These are phyloP conservation scores for Gaeumannomyces sp. DNA, from an alignment of 2,329 filamentous ascomycete genomes.

Conservation along the genomic window DNA sequence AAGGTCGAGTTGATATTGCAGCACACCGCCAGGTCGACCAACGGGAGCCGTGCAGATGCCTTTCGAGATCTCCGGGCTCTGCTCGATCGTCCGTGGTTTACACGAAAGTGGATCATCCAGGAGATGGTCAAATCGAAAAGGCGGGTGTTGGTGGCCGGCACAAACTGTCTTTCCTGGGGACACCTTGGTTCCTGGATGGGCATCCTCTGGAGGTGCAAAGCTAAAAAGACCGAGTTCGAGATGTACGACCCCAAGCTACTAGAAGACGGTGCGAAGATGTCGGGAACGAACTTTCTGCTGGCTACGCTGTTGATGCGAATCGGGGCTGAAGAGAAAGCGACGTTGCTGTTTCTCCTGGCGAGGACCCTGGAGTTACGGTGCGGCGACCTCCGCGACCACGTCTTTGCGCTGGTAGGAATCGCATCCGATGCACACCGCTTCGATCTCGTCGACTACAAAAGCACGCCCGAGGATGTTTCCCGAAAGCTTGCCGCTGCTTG, in stretches of 20 bases:
- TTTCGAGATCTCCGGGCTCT: background rate
- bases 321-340: background rate
- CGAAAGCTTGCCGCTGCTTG: background rate
- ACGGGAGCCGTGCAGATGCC: no score
- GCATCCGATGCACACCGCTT: slow-evolving; percentile 1
- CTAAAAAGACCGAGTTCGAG: background rate
- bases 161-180: background rate
- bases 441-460: background rate
- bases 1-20: background rate
- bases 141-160: background rate
- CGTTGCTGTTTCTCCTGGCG: slow-evolving; percentile 3
- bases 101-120: slow-evolving; percentile 4
- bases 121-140: background rate
- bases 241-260: background rate
- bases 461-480: background rate
- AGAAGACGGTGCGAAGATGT: background rate
- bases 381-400: background rate
- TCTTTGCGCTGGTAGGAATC: slow-evolving; percentile 3
- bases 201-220: background rate
- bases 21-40: no score
- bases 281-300: background rate
- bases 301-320: background rate
- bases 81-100: background rate
- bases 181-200: background rate
- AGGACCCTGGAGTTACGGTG: slow-evolving; percentile 3